Percentiles rank a stretch among this genome's conserved stretches.
These are phyloP conservation scores for Xerocomus potaroensis DNA, from an alignment of 768 basidiomycete genomes.

Conservation along the genomic window DNA sequence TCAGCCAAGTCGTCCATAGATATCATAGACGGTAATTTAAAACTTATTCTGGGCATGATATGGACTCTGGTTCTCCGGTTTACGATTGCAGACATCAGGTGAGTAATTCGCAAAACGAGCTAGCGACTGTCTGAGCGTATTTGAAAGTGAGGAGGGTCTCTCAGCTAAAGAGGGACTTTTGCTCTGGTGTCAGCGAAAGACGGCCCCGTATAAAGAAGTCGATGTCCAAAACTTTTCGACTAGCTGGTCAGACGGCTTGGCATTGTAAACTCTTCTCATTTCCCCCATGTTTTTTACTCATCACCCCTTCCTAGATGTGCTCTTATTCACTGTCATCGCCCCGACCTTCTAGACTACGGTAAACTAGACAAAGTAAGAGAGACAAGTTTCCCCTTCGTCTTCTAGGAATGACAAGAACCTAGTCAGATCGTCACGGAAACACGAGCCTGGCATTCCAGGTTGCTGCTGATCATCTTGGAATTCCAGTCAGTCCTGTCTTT, in stretches of 20 bases:
- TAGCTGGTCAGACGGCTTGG: constrained; percentile 94
- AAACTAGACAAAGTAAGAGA: constrained; percentile 71
- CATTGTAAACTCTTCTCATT: constrained; percentile 58
- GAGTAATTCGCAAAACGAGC: constrained; percentile 22
- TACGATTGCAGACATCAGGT: constrained; percentile 98
- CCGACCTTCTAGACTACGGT: constrained; percentile 90
- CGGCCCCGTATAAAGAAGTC: constrained; percentile 85
- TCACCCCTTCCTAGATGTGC: constrained; percentile 69
- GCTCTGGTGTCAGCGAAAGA: constrained; percentile 98
- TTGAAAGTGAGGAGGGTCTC: constrained; percentile 88
- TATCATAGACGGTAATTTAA: constrained; percentile 97
- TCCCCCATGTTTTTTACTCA: constrained; percentile 6
- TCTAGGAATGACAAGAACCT: constrained; percentile 9
- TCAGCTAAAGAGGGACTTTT: constrained; percentile 96
- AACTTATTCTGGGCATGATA: constrained; percentile 98
- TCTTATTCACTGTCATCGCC: constrained; percentile 94
- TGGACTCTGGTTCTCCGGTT: constrained; percentile 98
- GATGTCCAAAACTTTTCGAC: constrained; percentile 90
- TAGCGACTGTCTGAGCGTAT: constrained; percentile 8
- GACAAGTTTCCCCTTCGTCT: background rate
- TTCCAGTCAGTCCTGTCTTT: constrained; percentile 61
- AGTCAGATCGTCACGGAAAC: constrained; percentile 78
- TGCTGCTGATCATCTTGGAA: constrained; percentile 83
- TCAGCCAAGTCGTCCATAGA: constrained; percentile 44
- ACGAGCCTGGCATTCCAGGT: constrained; percentile 84